These are phyloP conservation scores for Colletotrichum echinochloae DNA, from an alignment of 2,329 filamentous ascomycete species.

Conservation along the genomic window DNA sequence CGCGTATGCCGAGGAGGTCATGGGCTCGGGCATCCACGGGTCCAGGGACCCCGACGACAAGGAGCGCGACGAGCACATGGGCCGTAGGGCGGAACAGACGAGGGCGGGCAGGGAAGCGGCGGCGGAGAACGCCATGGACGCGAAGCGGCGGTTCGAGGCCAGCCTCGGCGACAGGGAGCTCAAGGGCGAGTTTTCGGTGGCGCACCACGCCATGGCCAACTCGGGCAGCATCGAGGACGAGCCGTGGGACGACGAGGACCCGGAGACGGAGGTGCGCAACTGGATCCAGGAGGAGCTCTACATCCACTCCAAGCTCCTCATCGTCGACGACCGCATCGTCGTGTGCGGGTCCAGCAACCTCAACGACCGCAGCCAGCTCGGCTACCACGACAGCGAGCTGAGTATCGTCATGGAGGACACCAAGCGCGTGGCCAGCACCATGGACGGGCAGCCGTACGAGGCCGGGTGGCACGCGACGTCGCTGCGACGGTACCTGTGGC, in stretches of 20 bases:
- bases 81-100: conserved; percentile 51
- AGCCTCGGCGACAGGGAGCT: conserved; percentile 54
- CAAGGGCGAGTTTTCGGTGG: conserved; percentile 62
- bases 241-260: conserved; percentile 77
- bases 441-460: conserved; percentile 82
- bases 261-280: conserved; percentile 83
- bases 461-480: conserved; percentile 87
- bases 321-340: conserved; percentile 87
- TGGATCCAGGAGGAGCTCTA: conserved; percentile 98
- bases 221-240: conserved; percentile 73
- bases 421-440: conserved; percentile 74
- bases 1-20: conserved; percentile 89
- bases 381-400: conserved; percentile 90
- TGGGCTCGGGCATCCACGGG: conserved; percentile 79
- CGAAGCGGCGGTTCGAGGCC: conserved; percentile 66
- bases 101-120: conserved; percentile 45
- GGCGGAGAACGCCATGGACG: conserved; percentile 56
- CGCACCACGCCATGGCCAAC: conserved; percentile 85
- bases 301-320: conserved; percentile 90
- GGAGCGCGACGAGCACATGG: conserved; percentile 64
- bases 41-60: conserved; percentile 56
- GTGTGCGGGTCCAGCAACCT: conserved; percentile 91
- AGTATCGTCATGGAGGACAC: conserved; percentile 91
- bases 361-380: conserved; percentile 90
- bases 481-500: conserved; percentile 85